A percentile compares a stretch with the other conserved stretches of the same genome.
phyloP scores from a whole-genome alignment of 2,329 filamentous ascomycete genomes.

The Xylaria hypoxylon region DNA sequence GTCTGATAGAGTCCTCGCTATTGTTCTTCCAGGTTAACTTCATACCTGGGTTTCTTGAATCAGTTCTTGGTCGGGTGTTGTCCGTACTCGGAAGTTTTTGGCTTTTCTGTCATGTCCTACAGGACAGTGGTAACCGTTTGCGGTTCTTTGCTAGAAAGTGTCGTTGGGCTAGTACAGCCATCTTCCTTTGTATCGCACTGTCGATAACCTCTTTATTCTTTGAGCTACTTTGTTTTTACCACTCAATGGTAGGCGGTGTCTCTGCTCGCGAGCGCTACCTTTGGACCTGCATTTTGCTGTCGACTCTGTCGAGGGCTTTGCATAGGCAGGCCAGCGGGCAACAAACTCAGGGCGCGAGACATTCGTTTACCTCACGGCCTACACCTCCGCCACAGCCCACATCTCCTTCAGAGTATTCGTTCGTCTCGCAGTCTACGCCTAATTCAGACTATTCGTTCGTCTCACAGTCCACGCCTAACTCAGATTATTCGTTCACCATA shows the following conservation, averaged over 20 bases:
- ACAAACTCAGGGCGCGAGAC: no score
- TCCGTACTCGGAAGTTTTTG: not conserved
- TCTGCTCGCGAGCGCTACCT: not conserved
- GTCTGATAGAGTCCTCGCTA: no score
- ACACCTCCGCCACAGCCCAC: no score
- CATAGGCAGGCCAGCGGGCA: no score
- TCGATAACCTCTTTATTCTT: not conserved
- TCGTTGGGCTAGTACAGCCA: not conserved
- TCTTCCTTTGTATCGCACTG: not conserved
- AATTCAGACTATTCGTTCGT: no score
- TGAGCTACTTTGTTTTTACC: conserved; percentile 1
- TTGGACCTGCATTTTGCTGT: not conserved
- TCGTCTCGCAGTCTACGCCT: no score
- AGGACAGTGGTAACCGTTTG: not conserved
- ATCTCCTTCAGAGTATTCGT: no score
- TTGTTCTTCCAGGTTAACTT: no score
- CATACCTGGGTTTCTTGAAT: no score
- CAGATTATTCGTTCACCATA: no score
- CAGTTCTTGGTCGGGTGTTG: not conserved
- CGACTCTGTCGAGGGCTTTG: not conserved
- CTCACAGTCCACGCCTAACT: no score
- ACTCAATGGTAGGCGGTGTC: not conserved
- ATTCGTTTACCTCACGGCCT: no score
- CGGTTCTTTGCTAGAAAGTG: conserved; percentile 6
- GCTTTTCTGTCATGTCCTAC: not conserved